Evolutionary conservation across 306 rosid genomes (phyloP).

Genomic region (Pachyrhizus erosus): DNA sequence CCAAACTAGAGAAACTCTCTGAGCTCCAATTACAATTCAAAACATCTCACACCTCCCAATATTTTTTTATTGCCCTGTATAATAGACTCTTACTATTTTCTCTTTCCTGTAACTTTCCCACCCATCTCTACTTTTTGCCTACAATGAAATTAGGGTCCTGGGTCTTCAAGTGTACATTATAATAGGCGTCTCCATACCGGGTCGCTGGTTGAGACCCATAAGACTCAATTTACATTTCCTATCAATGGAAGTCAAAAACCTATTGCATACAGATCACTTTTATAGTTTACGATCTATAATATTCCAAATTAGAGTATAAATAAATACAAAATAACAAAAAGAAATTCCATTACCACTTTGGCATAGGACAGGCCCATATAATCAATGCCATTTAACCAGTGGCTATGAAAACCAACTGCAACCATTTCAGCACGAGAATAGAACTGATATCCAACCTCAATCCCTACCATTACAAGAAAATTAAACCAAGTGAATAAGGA

Average conservation of each 20-base stretch:
- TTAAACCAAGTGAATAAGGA: constrained; percentile 24
- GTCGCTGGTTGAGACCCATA: neutral
- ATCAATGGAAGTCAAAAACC: neutral
- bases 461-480: constrained; percentile 60
- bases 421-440: constrained; percentile 99
- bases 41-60: neutral
- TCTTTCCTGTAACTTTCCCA: neutral
- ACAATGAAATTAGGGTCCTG: neutral
- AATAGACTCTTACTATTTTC: neutral
- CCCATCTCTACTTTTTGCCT: neutral
- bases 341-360: constrained; percentile 65
- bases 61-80: neutral
- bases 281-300: neutral
- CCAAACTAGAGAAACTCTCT: neutral
- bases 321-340: neutral
- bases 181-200: neutral
- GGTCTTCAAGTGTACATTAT: neutral
- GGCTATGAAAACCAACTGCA: constrained; percentile 90
- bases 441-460: constrained; percentile 90
- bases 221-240: neutral
- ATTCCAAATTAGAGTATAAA: neutral
- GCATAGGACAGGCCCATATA: constrained; percentile 70
- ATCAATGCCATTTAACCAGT: constrained; percentile 97
- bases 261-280: neutral
- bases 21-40: neutral